Evolutionary conservation across 371 early-diverging fungal genomes (phyloP).

Genomic region (Mortierella sp.): DNA sequence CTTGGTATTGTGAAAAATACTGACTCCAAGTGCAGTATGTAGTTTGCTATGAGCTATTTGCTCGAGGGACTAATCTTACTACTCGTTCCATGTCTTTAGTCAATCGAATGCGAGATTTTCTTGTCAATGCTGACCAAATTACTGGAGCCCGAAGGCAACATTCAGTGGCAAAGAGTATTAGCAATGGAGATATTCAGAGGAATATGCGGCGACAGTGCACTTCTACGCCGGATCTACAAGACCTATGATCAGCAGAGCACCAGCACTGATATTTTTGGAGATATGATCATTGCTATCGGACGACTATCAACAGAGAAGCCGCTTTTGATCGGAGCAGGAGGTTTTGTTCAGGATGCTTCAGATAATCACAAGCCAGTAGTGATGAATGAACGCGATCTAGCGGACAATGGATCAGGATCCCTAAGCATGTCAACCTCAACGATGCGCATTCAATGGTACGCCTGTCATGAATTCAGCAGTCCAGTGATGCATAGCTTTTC

Average conservation of each 20-base stretch:
- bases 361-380: conserved; percentile 25
- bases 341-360: conserved; percentile 55
- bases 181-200: conserved; percentile 87
- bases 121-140: conserved; percentile 88
- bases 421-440: conserved; percentile 64
- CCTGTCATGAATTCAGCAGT: background rate
- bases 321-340: conserved; percentile 65
- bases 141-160: conserved; percentile 77
- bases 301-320: conserved; percentile 86
- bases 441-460: conserved; percentile 82
- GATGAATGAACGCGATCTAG: conserved; percentile 31
- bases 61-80: background rate
- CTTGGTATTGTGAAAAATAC: conserved; percentile 58
- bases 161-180: conserved; percentile 89
- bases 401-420: conserved; percentile 40
- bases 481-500: background rate
- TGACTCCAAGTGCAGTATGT: no score
- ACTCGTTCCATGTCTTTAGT: conserved; percentile 49
- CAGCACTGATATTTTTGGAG: conserved; percentile 81
- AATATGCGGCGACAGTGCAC: conserved; percentile 67
- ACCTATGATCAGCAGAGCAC: conserved; percentile 80
- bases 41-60: background rate
- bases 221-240: conserved; percentile 75
- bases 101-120: conserved; percentile 94
- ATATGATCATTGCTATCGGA: conserved; percentile 82